Base-by-base conservation (phyloP, 2,329 filamentous ascomycete genomes). In the Fusarium xylarioides region DNA sequence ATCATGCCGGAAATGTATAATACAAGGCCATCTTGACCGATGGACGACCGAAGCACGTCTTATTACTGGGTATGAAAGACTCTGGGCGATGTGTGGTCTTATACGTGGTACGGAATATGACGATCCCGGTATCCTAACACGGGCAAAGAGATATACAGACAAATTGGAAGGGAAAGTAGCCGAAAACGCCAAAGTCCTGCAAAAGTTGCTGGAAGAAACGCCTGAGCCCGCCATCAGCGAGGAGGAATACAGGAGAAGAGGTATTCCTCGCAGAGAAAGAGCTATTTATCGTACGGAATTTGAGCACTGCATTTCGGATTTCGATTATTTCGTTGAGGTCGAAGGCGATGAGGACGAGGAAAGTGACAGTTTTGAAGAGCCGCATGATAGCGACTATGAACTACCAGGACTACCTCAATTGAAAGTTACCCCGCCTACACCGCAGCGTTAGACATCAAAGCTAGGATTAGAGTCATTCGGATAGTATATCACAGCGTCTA, bases 1-100 rank as follows among this genome's bases (percentile, higher is more conserved):
- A 16, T 44, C 40, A 15, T 77, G 75, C 37, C 67, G 75, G 18
- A 38, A 6, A 26, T 77, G 75, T 52, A 61, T 12, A 28, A 35
- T 66, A 18, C 60, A 63, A 34, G 53, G 47, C 1, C 21, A 56
- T 6, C 66, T 77, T 11, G 26, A 62, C 34, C 5, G 14, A 9
- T 76, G 64, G 66, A 76, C 73, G 21, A n/a, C 5, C 7, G 54
- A 66, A 16, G 47, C 44, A 37, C 63, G 66, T 11, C 19, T 23
- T 4, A 34, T 56, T 8, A 53, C 23, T 0, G 32, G 23, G 4
- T 26, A 52, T 2, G 15, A 56, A 7, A 26, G 14, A 10, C 37
- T 70, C 30, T 77, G 62, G 38, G 62, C 61, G 11, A 18, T 5
- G 3, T 58, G 61, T n/a, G 52, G 43, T 14, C 40, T 11, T 2